These are phyloP conservation scores for Wickerhamiella siamensis DNA, from an alignment of 805 yeast species.

Conservation along the genomic window DNA sequence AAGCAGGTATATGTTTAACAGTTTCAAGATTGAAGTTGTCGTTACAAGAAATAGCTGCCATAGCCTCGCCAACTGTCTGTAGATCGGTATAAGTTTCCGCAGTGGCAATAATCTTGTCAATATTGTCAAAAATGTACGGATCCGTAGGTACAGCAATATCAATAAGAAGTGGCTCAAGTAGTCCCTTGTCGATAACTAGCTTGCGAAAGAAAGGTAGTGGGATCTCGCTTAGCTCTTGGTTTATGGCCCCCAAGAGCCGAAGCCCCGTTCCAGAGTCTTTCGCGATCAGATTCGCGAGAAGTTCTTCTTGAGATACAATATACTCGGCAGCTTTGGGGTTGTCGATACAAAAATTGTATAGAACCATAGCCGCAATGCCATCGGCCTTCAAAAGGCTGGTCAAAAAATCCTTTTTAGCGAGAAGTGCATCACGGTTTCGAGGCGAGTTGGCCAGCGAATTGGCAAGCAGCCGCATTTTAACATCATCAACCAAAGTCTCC, in stretches of 20 bases:
- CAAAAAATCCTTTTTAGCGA: constrained; percentile 1
- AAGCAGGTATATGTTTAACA: neutral
- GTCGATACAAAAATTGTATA: constrained; percentile 9
- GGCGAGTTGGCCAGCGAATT: constrained; percentile 9
- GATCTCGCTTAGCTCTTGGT: neutral
- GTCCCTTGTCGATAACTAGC: constrained; percentile 6
- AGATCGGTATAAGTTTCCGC: neutral
- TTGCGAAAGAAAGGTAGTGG: neutral
- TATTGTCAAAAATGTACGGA: constrained; percentile 4
- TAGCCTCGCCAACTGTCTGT: constrained; percentile 1
- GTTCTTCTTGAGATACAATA: neutral
- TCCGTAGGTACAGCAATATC: constrained; percentile 8
- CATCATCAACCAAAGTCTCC: constrained; percentile 5
- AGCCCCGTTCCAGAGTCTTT: neutral
- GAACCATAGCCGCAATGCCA: constrained; percentile 9
- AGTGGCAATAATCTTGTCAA: constrained; percentile 4
- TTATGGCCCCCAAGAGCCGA: neutral
- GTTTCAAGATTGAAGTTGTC: constrained; percentile 1
- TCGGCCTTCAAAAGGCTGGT: neutral
- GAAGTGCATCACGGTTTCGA: constrained; percentile 6
- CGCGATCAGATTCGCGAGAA: neutral
- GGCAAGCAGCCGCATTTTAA: constrained; percentile 11
- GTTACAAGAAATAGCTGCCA: constrained; percentile 9
- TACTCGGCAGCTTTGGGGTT: constrained; percentile 2
- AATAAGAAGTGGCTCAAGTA: constrained; percentile 8